Conservation (phyloP, 2,329 filamentous ascomycete genomes). For the Dothidotthia symphoricarpi region DNA sequence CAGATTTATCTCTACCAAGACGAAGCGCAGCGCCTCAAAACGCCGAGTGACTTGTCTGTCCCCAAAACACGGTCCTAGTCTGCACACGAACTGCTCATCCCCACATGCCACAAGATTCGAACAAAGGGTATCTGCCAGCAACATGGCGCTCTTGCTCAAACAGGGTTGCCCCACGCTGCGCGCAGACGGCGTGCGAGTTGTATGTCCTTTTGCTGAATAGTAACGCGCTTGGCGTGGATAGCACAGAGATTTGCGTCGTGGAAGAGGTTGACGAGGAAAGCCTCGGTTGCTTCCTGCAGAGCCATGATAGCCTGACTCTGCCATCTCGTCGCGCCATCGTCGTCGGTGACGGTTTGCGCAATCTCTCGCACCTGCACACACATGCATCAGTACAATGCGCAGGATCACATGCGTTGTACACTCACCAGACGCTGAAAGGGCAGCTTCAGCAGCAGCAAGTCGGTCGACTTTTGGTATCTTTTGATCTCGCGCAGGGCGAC, state of each 20-base stretch:
- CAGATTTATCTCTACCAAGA: no score
- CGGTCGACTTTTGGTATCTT: slow-evolving; percentile 96
- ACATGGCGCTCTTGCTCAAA: slow-evolving; percentile 10
- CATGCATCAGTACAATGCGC: no score
- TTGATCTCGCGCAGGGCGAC: slow-evolving; percentile 98
- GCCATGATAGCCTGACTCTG: slow-evolving; percentile 97
- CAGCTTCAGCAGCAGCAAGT: slow-evolving; percentile 94
- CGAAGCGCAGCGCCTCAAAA: no score
- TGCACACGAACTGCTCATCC: no score
- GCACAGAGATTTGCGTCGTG: slow-evolving; percentile 98
- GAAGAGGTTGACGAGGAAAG: slow-evolving; percentile 96
- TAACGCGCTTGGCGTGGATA: slow-evolving; percentile 99
- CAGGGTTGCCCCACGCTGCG: slow-evolving; percentile 58
- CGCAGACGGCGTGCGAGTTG: slow-evolving; percentile 94
- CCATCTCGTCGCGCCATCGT: slow-evolving; percentile 66
- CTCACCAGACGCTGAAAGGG: slow-evolving; percentile 89
- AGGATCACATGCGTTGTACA: background rate
- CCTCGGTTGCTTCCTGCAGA: slow-evolving; percentile 97
- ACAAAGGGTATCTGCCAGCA: slow-evolving; percentile 12
- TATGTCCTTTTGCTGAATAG: slow-evolving; percentile 96
- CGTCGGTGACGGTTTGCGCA: slow-evolving; percentile 64
- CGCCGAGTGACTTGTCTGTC: no score
- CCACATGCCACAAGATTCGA: background rate
- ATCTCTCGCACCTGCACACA: slow-evolving; percentile 65
- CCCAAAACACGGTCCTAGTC: no score